Conservation (phyloP, 495 filamentous ascomycete genomes). For the Neurospora sp. region DNA sequence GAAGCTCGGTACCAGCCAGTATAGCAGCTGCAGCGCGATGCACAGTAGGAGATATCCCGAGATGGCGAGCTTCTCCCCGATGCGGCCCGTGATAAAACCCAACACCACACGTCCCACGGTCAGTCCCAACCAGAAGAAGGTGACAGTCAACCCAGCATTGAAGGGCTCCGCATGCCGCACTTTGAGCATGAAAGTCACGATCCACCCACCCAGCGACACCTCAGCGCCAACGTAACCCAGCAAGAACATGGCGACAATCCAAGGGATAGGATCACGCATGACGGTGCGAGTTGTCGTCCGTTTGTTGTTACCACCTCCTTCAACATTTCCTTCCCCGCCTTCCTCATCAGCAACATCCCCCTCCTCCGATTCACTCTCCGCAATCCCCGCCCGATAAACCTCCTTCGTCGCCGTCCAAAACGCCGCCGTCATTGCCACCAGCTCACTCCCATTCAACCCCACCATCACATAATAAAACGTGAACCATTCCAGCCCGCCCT, state of each 20-base stretch:
- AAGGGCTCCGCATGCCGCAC: slow-evolving; percentile 62
- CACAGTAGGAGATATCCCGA: slow-evolving; percentile 50
- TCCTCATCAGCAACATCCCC: slow-evolving; percentile 11
- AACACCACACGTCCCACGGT: slow-evolving; percentile 65
- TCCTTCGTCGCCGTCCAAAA: slow-evolving; percentile 62
- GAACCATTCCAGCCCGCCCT: slow-evolving; percentile 48
- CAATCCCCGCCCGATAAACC: slow-evolving; percentile 40
- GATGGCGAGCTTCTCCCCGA: slow-evolving; percentile 64
- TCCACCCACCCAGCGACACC: slow-evolving; percentile 78
- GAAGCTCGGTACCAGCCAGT: slow-evolving; percentile 74
- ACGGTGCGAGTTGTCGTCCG: slow-evolving; percentile 27
- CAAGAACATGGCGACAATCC: slow-evolving; percentile 67
- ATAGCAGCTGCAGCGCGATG: slow-evolving; percentile 61
- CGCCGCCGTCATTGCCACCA: slow-evolving; percentile 38
- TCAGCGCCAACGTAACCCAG: slow-evolving; percentile 78
- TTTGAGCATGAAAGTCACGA: slow-evolving; percentile 74
- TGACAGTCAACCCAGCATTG: slow-evolving; percentile 65
- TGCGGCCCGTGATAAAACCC: slow-evolving; percentile 52
- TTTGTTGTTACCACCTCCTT: neutral
- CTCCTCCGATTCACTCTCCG: neutral
- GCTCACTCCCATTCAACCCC: slow-evolving; percentile 51
- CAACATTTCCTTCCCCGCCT: neutral
- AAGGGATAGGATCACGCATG: slow-evolving; percentile 44
- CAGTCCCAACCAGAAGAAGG: slow-evolving; percentile 79
- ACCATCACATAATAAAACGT: slow-evolving; percentile 58